Evolutionary conservation across 768 basidiomycete species (phyloP), one percentile per base, ranked within the genome.

Genomic region (Mycena filopes): DNA sequence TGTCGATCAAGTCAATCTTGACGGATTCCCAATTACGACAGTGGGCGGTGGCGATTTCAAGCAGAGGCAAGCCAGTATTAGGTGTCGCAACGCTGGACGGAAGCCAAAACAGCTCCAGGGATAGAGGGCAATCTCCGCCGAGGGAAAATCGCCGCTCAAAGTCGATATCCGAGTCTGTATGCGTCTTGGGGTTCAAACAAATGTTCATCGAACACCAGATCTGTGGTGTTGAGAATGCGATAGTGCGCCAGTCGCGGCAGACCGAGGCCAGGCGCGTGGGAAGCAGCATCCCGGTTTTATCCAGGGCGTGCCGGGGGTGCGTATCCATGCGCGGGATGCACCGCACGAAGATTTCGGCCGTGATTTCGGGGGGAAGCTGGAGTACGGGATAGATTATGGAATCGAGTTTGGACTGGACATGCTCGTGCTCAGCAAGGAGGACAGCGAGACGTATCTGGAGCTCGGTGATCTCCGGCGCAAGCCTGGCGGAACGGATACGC

Each of bases 301-400:
- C 10, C 36, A 36, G 50, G 11, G 21, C 33, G 31, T 31, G n/a
- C 7, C 29, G 1, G 31, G n/a, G n/a, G n/a, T n/a, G n/a, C n/a
- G n/a, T n/a, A n/a, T 33, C 45, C 45, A 6, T 38, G 33, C 25
- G n/a, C 9, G n/a, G 25, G 20, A 38, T 21, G 38, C 51, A 54
- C 51, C 51, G 40, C 12, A 54, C 4, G 29, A 54, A 54, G 3
- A 54, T 54, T 54, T 41, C 25, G 6, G 51, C 25, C 15, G 25
- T 54, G 51, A 54, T 54, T 54, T 54, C 51, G 6, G 23, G 38
- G 18, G 51, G 31, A 9, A 54, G 13, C 12, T 54, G 51, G 51
- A 54, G 51, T 25, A 54, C 25, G 13, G 51, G 51, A 54, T 54
- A 54, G 23, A 54, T 25, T 23, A 48, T 28, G 16, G 28, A 48